phyloP scores from a whole-genome alignment of 2,329 filamentous ascomycete genomes.

The Teratosphaeriaceae sp. region DNA sequence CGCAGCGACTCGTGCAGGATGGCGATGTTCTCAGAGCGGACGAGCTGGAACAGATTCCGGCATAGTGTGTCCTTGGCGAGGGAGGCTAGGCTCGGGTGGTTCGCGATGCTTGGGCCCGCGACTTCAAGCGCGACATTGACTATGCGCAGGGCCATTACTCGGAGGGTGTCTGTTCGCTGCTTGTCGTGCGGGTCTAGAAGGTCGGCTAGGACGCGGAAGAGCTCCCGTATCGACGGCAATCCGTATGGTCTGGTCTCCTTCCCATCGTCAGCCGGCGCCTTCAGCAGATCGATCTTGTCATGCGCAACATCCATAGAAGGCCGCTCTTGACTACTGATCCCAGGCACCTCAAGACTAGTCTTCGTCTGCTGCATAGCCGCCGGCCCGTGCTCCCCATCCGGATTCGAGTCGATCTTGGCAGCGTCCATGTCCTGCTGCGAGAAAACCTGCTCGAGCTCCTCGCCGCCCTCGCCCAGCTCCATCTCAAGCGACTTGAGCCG shows the following conservation, averaged over 20 bases:
- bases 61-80: slow-evolving; percentile 92
- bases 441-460: slow-evolving; percentile 56
- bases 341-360: slow-evolving; percentile 46
- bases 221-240: slow-evolving; percentile 84
- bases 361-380: slow-evolving; percentile 33
- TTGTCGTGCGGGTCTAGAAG: slow-evolving; percentile 88
- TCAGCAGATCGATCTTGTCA: slow-evolving; percentile 39
- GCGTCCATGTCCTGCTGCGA: slow-evolving; percentile 63
- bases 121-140: slow-evolving; percentile 97
- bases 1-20: slow-evolving; percentile 89
- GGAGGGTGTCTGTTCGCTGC: slow-evolving; percentile 88
- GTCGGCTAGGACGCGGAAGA: slow-evolving; percentile 90
- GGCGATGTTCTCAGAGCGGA: slow-evolving; percentile 92
- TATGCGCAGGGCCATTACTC: slow-evolving; percentile 94
- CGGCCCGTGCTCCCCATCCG: slow-evolving; percentile 39
- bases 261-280: slow-evolving; percentile 36
- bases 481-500: slow-evolving; percentile 81
- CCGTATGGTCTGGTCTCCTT: slow-evolving; percentile 77
- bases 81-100: slow-evolving; percentile 78
- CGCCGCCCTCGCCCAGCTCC: slow-evolving; percentile 58
- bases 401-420: slow-evolving; percentile 71
- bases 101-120: slow-evolving; percentile 87
- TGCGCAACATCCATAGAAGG: slow-evolving; percentile 29
- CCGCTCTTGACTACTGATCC: slow-evolving; percentile 29
- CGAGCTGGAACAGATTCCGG: slow-evolving; percentile 90